Evolutionary conservation across 2,329 filamentous ascomycete genomes (phyloP).

Genomic region (Botrytis paeoniae): DNA sequence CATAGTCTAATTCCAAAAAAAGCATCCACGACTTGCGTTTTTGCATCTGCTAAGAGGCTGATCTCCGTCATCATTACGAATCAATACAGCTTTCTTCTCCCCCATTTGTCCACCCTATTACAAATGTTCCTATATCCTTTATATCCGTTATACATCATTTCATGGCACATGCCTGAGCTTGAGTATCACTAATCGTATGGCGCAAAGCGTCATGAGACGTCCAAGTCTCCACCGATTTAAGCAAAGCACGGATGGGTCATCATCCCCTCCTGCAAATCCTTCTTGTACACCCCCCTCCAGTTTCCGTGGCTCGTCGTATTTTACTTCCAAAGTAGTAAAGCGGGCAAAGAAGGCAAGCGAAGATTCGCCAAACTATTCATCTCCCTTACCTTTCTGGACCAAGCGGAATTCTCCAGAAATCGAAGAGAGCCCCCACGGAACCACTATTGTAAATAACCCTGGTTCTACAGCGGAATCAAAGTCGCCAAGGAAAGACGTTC

Average conservation of each 20-base stretch:
- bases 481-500: not conserved
- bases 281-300: not conserved
- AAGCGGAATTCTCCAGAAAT: conserved; percentile 2
- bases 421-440: not conserved
- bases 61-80: not conserved
- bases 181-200: not conserved
- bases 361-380: conserved; percentile 1
- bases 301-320: conserved; percentile 10
- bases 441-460: not conserved
- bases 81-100: not conserved
- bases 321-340: conserved; percentile 3
- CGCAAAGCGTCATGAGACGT: conserved; percentile 15
- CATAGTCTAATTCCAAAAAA: not conserved
- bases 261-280: not conserved
- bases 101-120: not conserved
- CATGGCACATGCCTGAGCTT: not conserved
- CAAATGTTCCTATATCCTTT: not conserved
- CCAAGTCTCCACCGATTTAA: not conserved
- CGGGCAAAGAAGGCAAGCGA: conserved; percentile 1
- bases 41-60: not conserved
- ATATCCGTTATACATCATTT: not conserved
- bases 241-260: conserved; percentile 7
- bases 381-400: conserved; percentile 7
- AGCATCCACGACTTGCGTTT: not conserved
- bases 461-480: not conserved